Evolutionary conservation across 2,329 filamentous ascomycete genomes (phyloP).

Genomic region (Colletotrichum graminicola): DNA sequence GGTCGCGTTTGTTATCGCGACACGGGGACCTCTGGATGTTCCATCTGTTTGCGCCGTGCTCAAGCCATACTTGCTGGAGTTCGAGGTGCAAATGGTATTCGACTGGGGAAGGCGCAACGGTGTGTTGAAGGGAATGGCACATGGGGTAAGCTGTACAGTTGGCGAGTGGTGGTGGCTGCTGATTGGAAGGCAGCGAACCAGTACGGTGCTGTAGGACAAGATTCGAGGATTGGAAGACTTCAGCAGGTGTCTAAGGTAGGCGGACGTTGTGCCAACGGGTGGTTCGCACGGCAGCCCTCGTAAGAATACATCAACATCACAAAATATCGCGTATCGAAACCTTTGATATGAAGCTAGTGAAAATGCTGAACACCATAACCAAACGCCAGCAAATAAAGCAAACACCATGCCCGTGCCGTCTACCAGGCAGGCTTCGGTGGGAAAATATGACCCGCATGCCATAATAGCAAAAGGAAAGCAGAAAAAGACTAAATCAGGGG

Average conservation of each 20-base stretch:
- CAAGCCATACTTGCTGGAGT: slow-evolving; percentile 70
- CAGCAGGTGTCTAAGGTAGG: background rate
- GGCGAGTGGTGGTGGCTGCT: slow-evolving; percentile 78
- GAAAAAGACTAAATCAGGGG: background rate
- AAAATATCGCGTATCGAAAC: background rate
- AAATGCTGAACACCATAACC: slow-evolving; percentile 2
- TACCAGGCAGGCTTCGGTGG: background rate
- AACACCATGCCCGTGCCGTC: background rate
- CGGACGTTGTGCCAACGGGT: background rate
- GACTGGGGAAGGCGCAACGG: slow-evolving; percentile 70
- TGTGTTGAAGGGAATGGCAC: slow-evolving; percentile 58
- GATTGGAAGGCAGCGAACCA: slow-evolving; percentile 54
- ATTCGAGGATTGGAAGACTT: background rate
- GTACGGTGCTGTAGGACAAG: background rate
- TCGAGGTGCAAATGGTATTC: slow-evolving; percentile 71
- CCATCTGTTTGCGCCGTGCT: slow-evolving; percentile 67
- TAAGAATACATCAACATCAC: background rate
- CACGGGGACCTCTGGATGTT: slow-evolving; percentile 68
- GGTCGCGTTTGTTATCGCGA: slow-evolving; percentile 72
- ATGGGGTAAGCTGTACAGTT: slow-evolving; percentile 58
- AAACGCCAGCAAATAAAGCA: slow-evolving; percentile 13
- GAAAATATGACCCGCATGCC: background rate
- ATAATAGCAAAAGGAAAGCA: slow-evolving; percentile 3
- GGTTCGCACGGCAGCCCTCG: slow-evolving; percentile 1
- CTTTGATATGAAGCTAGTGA: background rate